phyloP scores from a whole-genome alignment of 2,329 filamentous ascomycete species.

The Parasarocladium wereldwijsianum region DNA sequence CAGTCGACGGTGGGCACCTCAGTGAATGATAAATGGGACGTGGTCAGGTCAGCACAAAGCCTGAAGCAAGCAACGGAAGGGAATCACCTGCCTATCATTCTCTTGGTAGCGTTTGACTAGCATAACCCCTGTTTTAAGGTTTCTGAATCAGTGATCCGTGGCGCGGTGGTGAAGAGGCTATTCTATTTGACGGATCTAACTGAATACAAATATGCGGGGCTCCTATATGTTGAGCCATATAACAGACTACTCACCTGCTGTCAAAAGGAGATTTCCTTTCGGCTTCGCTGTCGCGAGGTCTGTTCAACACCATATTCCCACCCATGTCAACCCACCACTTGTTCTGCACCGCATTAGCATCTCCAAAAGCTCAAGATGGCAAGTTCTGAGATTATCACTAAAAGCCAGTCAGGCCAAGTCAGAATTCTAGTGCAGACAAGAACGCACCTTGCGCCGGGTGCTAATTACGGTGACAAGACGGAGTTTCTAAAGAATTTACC shows the following conservation, averaged over 20 bases:
- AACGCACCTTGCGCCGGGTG: background rate
- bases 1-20: too few species aligned
- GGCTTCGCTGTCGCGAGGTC: too few species aligned
- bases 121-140: background rate
- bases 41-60: background rate
- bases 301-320: too few species aligned
- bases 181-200: background rate
- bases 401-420: background rate
- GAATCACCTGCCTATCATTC: background rate
- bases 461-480: background rate
- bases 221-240: too few species aligned
- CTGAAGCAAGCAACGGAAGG: conserved; percentile 1
- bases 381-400: background rate
- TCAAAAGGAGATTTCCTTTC: too few species aligned
- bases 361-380: background rate
- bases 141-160: conserved; percentile 1
- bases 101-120: background rate
- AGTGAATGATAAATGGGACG: background rate
- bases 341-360: background rate
- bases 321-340: background rate
- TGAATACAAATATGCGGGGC: too few species aligned
- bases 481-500: background rate
- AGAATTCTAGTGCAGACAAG: conserved; percentile 1
- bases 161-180: conserved; percentile 1
- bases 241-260: too few species aligned